Evolutionary conservation across 345 rosid genomes (phyloP).

Genomic region (Gossypioides kirkii): DNA sequence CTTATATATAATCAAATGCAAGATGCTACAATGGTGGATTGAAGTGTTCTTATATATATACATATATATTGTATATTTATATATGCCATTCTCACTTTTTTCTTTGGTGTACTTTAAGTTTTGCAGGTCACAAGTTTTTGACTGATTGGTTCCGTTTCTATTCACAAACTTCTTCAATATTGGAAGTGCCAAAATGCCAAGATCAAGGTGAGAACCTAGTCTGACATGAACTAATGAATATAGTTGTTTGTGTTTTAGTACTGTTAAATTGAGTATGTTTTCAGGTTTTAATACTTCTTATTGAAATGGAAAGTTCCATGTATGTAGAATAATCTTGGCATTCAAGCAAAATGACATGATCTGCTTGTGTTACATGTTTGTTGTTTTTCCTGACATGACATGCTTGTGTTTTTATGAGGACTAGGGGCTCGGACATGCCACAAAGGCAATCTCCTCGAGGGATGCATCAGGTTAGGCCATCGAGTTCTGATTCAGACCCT

Average conservation of each 20-base stretch:
- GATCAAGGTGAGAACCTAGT: constrained; percentile 56
- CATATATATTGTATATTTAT: too few relatives aligned
- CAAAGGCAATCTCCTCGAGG: constrained; percentile 75
- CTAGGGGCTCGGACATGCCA: constrained; percentile 60
- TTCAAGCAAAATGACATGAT: neutral
- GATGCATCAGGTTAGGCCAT: constrained; percentile 44
- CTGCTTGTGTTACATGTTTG: neutral
- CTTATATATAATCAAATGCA: neutral
- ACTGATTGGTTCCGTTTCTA: constrained; percentile 1
- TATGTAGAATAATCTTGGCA: neutral
- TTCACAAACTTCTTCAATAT: constrained; percentile 1
- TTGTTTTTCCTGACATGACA: neutral
- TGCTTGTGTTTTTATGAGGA: constrained; percentile 7
- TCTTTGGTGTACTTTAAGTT: constrained; percentile 6
- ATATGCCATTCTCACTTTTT: neutral
- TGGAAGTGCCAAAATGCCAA: constrained; percentile 46
- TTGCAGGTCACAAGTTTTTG: constrained; percentile 26
- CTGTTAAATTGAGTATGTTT: too few relatives aligned
- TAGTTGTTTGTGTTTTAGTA: neutral
- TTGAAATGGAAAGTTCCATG: neutral
- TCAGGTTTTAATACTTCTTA: too few relatives aligned
- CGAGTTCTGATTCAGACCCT: constrained; percentile 52
- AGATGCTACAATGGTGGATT: constrained; percentile 11
- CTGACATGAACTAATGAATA: neutral
- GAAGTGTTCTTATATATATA: neutral